These are phyloP conservation scores for Emergomyces pasteurianus DNA, from an alignment of 2,329 filamentous ascomycete genomes.

Conservation along the genomic window DNA sequence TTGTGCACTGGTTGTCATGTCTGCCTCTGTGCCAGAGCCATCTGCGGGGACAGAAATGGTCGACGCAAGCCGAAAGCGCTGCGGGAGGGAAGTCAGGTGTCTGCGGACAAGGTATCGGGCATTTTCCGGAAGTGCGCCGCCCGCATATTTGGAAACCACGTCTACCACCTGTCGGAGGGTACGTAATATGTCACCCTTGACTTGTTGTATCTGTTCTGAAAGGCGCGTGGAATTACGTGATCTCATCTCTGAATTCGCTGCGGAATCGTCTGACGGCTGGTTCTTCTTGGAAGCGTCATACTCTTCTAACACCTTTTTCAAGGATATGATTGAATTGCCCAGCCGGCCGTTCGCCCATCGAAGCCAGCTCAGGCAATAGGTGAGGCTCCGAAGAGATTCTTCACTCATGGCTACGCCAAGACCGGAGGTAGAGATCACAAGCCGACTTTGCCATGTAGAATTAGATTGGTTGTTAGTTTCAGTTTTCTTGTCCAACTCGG, in stretches of 20 bases:
- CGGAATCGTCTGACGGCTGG: conserved; percentile 11
- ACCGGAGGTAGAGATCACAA: conserved; percentile 84
- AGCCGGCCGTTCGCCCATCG: conserved; percentile 73
- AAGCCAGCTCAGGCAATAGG: conserved; percentile 71
- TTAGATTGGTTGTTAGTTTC: conserved; percentile 20
- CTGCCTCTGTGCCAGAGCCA: conserved; percentile 24
- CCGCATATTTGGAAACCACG: conserved; percentile 78
- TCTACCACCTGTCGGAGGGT: conserved; percentile 71
- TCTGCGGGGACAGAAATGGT: conserved; percentile 31
- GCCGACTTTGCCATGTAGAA: conserved; percentile 60
- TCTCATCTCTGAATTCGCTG: conserved; percentile 13
- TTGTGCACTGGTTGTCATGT: conserved; percentile 50
- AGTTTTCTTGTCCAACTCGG: conserved; percentile 22
- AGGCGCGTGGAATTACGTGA: conserved; percentile 33
- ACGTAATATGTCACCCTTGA: conserved; percentile 61
- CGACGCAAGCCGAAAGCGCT: conserved; percentile 65
- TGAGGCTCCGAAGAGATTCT: conserved; percentile 70
- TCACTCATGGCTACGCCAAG: conserved; percentile 86
- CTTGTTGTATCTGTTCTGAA: conserved; percentile 47
- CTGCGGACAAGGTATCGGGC: conserved; percentile 70
- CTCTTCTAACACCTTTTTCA: conserved; percentile 67
- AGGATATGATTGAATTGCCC: conserved; percentile 57
- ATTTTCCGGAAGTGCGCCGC: conserved; percentile 83
- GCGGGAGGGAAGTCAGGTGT: conserved; percentile 73
- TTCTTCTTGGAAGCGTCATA: conserved; percentile 47